Percentiles rank a stretch among this genome's conserved stretches.
These are phyloP conservation scores for Iberis pinnata DNA, from an alignment of 345 rosid species.

Conservation along the genomic window DNA sequence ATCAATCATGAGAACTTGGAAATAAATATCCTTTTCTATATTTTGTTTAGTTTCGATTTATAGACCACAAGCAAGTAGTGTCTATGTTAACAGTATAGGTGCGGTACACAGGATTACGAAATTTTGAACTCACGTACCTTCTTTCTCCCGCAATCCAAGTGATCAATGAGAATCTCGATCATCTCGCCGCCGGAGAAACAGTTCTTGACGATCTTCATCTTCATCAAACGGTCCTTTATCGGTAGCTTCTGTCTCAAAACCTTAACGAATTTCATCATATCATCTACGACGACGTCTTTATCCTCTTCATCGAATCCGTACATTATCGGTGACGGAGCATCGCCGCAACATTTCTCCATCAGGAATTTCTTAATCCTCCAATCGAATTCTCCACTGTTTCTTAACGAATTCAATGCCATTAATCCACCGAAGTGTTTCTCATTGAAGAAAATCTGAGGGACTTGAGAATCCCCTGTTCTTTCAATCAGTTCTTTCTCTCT, in stretches of 20 bases:
- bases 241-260: conserved; percentile 62
- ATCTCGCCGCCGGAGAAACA: conserved; percentile 75
- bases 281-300: conserved; percentile 40
- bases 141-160: conserved; percentile 60
- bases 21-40: background rate
- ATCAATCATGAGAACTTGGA: background rate
- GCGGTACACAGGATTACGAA: conserved; percentile 13
- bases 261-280: conserved; percentile 40
- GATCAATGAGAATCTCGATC: conserved; percentile 59
- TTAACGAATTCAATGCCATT: conserved; percentile 64
- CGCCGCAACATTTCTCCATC: conserved; percentile 40
- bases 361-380: conserved; percentile 50
- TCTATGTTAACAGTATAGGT: background rate
- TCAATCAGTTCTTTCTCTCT: conserved; percentile 57
- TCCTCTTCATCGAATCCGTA: conserved; percentile 67
- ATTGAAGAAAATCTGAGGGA: conserved; percentile 88
- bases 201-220: conserved; percentile 79
- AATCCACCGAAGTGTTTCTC: conserved; percentile 72
- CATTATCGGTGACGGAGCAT: conserved; percentile 49
- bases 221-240: conserved; percentile 72
- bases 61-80: too few species aligned
- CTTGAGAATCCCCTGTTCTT: conserved; percentile 54
- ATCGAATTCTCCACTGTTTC: conserved; percentile 64
- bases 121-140: conserved; percentile 44
- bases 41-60: background rate